Evolutionary conservation across 164 flowering plant species (phyloP).

Genomic region (Piper betle): DNA sequence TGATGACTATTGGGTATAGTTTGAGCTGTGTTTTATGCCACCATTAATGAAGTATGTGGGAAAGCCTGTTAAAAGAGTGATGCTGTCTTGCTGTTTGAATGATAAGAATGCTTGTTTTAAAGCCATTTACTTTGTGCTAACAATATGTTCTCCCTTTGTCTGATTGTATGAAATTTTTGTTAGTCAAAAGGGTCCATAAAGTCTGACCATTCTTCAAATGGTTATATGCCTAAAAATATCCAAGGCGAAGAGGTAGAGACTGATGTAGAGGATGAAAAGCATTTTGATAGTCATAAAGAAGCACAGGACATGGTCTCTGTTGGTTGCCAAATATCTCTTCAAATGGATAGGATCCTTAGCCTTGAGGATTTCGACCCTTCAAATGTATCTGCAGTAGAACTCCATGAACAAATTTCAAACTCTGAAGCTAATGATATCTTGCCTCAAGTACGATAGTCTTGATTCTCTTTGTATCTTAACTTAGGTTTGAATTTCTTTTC

Average conservation of each 20-base stretch:
- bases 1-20: too few relatives aligned
- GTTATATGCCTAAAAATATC: slow-evolving; percentile 13
- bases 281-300: slow-evolving; percentile 25
- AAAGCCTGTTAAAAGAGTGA: neutral
- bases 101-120: neutral
- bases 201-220: slow-evolving; percentile 25
- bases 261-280: slow-evolving; percentile 19
- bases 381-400: slow-evolving; percentile 20
- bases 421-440: slow-evolving; percentile 21
- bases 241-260: slow-evolving; percentile 15
- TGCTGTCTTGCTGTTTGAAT: neutral
- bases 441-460: slow-evolving; percentile 50
- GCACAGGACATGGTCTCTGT: slow-evolving; percentile 24
- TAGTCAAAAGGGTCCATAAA: slow-evolving; percentile 34
- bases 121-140: neutral
- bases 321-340: slow-evolving; percentile 29
- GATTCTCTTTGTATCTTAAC: neutral
- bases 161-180: slow-evolving; percentile 13
- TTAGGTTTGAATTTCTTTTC: neutral
- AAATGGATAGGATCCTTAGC: slow-evolving; percentile 20
- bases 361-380: slow-evolving; percentile 17
- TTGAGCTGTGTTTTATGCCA: too few relatives aligned
- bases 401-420: slow-evolving; percentile 13
- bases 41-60: neutral
- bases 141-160: neutral